Percentiles rank a stretch among this genome's conserved stretches.
phyloP scores from a whole-genome alignment of 129 eudicot species.

The Dittrichia graveolens region DNA sequence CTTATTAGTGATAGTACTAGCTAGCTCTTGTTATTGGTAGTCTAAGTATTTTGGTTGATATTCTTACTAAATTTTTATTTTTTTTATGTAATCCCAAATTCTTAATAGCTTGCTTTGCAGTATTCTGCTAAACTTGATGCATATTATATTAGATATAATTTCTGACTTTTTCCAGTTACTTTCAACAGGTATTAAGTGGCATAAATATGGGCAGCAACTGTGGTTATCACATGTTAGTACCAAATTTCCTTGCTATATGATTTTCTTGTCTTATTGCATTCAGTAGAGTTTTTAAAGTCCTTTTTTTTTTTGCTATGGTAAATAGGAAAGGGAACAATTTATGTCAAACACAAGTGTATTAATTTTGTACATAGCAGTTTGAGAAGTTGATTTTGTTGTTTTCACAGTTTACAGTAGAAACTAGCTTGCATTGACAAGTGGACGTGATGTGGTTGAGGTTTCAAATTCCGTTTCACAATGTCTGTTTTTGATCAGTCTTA shows the following conservation, averaged over 20 bases:
- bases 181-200: constrained; percentile 88
- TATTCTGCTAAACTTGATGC: not conserved
- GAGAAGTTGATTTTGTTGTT: no score
- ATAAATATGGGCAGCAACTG: constrained; percentile 96
- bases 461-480: not conserved
- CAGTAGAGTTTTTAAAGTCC: not conserved
- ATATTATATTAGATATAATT: not conserved
- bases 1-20: not conserved
- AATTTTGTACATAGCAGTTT: no score
- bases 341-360: not conserved
- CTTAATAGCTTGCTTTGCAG: not conserved
- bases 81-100: not conserved
- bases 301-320: not conserved
- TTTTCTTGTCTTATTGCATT: not conserved
- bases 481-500: not conserved
- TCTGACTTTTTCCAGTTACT: constrained; percentile 6
- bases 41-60: not conserved
- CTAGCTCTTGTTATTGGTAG: not conserved
- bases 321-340: not conserved
- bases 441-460: no score
- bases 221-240: constrained; percentile 82
- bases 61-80: not conserved
- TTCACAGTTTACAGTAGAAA: not conserved
- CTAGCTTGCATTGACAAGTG: not conserved
- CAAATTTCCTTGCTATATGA: constrained; percentile 13